These are phyloP conservation scores for Rheum nobile DNA, from an alignment of 148 eudicot species.

Conservation along the genomic window DNA sequence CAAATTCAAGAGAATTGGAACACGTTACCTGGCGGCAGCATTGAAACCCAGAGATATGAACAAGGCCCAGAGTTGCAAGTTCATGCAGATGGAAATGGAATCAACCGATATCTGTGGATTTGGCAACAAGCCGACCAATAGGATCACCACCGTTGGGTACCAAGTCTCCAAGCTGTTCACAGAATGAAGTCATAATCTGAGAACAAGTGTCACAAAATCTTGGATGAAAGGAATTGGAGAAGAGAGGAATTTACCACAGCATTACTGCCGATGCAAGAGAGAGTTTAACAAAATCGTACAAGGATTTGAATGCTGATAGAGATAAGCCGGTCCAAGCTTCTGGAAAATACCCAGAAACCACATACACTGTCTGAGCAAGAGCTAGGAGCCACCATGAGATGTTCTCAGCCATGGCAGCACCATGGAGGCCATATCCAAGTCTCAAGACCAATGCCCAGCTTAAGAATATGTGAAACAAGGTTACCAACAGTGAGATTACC, in stretches of 20 bases:
- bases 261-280: conserved; percentile 31
- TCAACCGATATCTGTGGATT: conserved; percentile 36
- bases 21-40: conserved; percentile 37
- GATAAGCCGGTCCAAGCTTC: conserved; percentile 34
- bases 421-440: conserved; percentile 22
- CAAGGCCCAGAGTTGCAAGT: conserved; percentile 37
- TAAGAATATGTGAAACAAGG: conserved; percentile 24
- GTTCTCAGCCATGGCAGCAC: conserved; percentile 38
- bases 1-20: neutral
- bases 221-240: neutral
- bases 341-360: conserved; percentile 29
- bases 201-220: neutral
- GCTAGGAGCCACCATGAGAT: conserved; percentile 35
- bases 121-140: conserved; percentile 46
- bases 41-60: conserved; percentile 40
- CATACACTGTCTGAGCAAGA: conserved; percentile 20
- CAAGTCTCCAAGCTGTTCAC: conserved; percentile 47
- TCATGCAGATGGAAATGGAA: conserved; percentile 44
- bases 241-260: conserved; percentile 19
- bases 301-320: conserved; percentile 17
- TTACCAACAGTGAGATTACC: conserved; percentile 10
- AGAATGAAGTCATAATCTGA: neutral
- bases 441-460: conserved; percentile 20
- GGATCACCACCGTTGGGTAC: conserved; percentile 36
- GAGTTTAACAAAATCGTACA: conserved; percentile 24